phyloP scores from a whole-genome alignment of 163 green algal genomes.

The Chloroidium sp. region DNA sequence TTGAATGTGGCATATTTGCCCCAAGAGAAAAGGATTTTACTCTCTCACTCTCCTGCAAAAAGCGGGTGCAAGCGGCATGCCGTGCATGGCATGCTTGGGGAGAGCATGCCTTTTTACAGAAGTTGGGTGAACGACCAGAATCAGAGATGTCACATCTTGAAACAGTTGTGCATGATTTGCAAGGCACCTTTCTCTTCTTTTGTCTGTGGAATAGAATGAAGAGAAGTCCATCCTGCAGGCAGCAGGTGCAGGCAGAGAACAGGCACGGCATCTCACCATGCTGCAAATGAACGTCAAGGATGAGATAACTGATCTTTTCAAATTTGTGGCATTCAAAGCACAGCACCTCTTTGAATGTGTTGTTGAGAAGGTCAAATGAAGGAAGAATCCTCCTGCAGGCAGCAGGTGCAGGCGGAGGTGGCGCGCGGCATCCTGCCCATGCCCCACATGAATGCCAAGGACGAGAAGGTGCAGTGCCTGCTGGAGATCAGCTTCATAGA shows the following conservation, averaged over 20 bases:
- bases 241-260: constrained; percentile 6
- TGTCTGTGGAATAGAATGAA: not conserved
- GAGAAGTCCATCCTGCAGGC: not conserved
- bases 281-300: constrained; percentile 12
- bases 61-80: too few species aligned
- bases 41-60: not conserved
- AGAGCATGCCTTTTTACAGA: not conserved
- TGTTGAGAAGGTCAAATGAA: not conserved
- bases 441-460: constrained; percentile 11
- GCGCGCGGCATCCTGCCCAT: constrained; percentile 4
- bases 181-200: not conserved
- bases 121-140: constrained; percentile 3
- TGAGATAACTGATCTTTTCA: not conserved
- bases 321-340: not conserved
- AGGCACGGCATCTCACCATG: constrained; percentile 1
- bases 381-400: not conserved
- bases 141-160: not conserved
- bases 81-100: not conserved
- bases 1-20: not conserved
- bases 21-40: not conserved
- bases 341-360: not conserved
- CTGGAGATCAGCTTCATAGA: constrained; percentile 40
- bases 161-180: not conserved
- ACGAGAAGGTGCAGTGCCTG: constrained; percentile 17
- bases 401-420: constrained; percentile 6